Base-by-base conservation (phyloP, 345 rosid genomes). In the Pseudoturritis turrita region DNA sequence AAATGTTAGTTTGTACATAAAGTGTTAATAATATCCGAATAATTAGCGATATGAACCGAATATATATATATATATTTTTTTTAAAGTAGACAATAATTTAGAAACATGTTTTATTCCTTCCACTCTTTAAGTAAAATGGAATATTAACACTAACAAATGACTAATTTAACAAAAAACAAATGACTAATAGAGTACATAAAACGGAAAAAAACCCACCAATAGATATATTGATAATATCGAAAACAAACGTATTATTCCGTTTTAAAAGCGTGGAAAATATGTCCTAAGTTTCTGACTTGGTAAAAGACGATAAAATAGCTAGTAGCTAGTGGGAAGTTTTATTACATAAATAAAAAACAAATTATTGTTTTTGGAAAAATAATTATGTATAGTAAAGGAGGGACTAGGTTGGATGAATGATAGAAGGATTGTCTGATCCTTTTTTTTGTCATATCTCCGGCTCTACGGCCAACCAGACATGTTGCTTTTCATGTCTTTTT, bases 401-500 rank as follows among this genome's bases (percentile, higher is more conserved):
- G 46, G 52, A 73, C 60, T 25, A 43, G 56, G 71, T 58, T 56
- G 26, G 66, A 57, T 65, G 72, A 73, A 37, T 73, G 59, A 57
- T 65, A 37, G 60, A 57, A 74, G 37, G 37, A 39, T 58, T 66
- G 78, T 74, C 68, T 74, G 67, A 66, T 57, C 31, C 46, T 66
- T 47, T 57, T 63, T 35, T 47, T 44, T 74, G 78, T 66, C 72
- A 74, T 53, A 7, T 49, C 46, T 26, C 67, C 61, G 61, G 49
- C 61, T 66, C 46, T 49, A n/a, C 68, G 68, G 61, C 78, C 72
- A 66, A 66, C 78, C 68, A 74, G 46, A 50, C 67, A 74, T 58
- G 72, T 58, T 74, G 54, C 78, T 74, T 66, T 73, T 66, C 78
- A 50, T 74, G 78, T 66, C 62, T 57, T 47, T n/a, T 73, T 64